Evolutionary conservation across 2,329 filamentous ascomycete genomes (phyloP).

Genomic region (Stylonectria norvegica): DNA sequence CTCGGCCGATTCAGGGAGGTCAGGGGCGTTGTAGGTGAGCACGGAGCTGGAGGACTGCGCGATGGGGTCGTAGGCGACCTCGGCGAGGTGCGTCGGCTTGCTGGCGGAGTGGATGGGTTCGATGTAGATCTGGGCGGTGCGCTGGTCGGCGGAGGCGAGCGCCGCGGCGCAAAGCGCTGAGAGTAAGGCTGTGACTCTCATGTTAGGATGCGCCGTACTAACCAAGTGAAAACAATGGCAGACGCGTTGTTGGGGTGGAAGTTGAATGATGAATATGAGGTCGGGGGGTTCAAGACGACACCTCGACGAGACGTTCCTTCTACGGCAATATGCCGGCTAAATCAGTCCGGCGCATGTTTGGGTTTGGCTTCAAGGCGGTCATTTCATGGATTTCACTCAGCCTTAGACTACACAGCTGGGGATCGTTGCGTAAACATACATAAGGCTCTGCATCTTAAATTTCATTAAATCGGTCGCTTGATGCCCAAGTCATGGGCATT

Average conservation of each 20-base stretch:
- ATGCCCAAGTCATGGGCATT: conserved; percentile 8
- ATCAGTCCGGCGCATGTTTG: conserved; percentile 1
- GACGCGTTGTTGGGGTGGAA: too few species aligned
- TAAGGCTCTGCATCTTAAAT: too few species aligned
- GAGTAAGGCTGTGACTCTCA: conserved; percentile 42
- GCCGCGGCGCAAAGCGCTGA: conserved; percentile 42
- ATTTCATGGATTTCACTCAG: too few species aligned
- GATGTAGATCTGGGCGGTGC: conserved; percentile 51
- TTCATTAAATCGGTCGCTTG: too few species aligned
- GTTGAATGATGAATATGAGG: conserved; percentile 2
- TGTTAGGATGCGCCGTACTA: conserved; percentile 29
- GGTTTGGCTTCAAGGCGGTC: too few species aligned
- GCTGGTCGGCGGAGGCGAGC: conserved; percentile 38
- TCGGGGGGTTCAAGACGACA: conserved; percentile 17
- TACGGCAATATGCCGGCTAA: conserved; percentile 23
- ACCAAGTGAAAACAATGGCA: too few species aligned
- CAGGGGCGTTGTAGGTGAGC: conserved; percentile 54
- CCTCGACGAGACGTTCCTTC: conserved; percentile 10
- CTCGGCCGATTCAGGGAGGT: conserved; percentile 42
- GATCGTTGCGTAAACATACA: too few species aligned
- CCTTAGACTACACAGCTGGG: too few species aligned
- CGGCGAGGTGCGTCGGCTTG: conserved; percentile 47
- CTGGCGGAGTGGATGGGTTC: conserved; percentile 44
- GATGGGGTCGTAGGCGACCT: conserved; percentile 53
- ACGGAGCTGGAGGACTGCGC: conserved; percentile 44